Percentiles rank a stretch among this genome's conserved stretches.
phyloP scores from a whole-genome alignment of 2,329 filamentous ascomycete species.

The Fusarium agapanthi region DNA sequence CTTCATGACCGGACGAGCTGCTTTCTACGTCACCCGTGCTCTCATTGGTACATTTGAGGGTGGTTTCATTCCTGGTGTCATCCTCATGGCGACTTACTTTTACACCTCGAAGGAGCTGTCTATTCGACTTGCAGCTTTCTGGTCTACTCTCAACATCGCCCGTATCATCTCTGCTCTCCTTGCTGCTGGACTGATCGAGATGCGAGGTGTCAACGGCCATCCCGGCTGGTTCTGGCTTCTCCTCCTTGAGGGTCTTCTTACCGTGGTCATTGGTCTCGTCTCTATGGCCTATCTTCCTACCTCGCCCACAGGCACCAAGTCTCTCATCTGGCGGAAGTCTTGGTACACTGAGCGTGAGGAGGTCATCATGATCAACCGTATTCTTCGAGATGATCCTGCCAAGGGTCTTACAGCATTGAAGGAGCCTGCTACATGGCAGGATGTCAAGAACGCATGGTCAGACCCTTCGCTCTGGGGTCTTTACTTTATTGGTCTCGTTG shows the following conservation, averaged over 20 bases:
- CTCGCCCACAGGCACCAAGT: slow-evolving; percentile 72
- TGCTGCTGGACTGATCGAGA: slow-evolving; percentile 57
- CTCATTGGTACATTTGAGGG: slow-evolving; percentile 64
- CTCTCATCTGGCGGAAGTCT: slow-evolving; percentile 66
- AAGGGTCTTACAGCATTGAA: slow-evolving; percentile 59
- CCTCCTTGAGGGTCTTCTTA: slow-evolving; percentile 54
- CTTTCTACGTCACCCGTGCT: slow-evolving; percentile 61
- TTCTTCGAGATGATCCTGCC: slow-evolving; percentile 62
- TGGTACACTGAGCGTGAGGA: slow-evolving; percentile 76
- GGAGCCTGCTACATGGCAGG: slow-evolving; percentile 52
- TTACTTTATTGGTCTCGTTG: slow-evolving; percentile 58
- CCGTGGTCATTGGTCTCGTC: slow-evolving; percentile 60
- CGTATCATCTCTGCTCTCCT: slow-evolving; percentile 58
- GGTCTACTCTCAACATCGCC: slow-evolving; percentile 61
- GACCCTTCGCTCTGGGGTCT: slow-evolving; percentile 60
- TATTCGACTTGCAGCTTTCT: slow-evolving; percentile 73
- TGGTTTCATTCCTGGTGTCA: slow-evolving; percentile 67
- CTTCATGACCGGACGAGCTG: slow-evolving; percentile 57
- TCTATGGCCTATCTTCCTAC: slow-evolving; percentile 68
- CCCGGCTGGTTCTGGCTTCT: slow-evolving; percentile 66
- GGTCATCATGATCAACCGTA: slow-evolving; percentile 73
- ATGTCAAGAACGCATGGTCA: slow-evolving; percentile 55
- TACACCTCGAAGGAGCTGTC: slow-evolving; percentile 75
- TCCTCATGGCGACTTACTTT: slow-evolving; percentile 76
- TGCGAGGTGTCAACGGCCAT: slow-evolving; percentile 57